Conservation (phyloP, 306 rosid genomes). For the Alnus glutinosa region DNA sequence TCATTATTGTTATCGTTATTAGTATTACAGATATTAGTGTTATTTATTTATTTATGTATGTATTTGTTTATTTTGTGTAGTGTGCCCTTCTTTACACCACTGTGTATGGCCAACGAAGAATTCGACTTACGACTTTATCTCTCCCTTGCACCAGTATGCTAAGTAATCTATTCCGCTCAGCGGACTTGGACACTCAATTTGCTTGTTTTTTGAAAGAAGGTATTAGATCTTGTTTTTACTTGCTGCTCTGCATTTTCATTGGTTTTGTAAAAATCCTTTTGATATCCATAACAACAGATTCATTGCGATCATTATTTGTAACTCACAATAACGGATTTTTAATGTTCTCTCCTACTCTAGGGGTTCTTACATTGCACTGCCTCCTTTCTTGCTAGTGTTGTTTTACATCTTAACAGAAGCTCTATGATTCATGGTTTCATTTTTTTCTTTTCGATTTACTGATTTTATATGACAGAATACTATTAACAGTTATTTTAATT, state of each 20-base stretch:
- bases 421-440: background rate
- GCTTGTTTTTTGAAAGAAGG: constrained; percentile 97
- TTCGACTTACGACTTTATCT: constrained; percentile 81
- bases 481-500: constrained; percentile 18
- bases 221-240: constrained; percentile 33
- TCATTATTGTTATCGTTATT: constrained; percentile 14
- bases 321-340: background rate
- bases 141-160: constrained; percentile 95
- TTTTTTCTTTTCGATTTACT: background rate
- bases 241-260: constrained; percentile 1
- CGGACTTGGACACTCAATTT: constrained; percentile 94
- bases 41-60: constrained; percentile 6
- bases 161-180: constrained; percentile 89
- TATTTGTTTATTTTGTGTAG: constrained; percentile 40
- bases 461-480: constrained; percentile 14
- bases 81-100: constrained; percentile 98
- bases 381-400: background rate
- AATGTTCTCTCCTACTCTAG: background rate
- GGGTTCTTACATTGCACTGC: background rate
- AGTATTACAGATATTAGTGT: background rate
- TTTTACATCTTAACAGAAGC: background rate
- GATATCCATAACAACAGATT: background rate
- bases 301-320: background rate
- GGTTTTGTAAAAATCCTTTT: constrained; percentile 2
- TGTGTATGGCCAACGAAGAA: constrained; percentile 87